Percentiles rank a stretch among this genome's conserved stretches.
Conservation (phyloP, 441 rosid species). For the Croton setiger region DNA sequence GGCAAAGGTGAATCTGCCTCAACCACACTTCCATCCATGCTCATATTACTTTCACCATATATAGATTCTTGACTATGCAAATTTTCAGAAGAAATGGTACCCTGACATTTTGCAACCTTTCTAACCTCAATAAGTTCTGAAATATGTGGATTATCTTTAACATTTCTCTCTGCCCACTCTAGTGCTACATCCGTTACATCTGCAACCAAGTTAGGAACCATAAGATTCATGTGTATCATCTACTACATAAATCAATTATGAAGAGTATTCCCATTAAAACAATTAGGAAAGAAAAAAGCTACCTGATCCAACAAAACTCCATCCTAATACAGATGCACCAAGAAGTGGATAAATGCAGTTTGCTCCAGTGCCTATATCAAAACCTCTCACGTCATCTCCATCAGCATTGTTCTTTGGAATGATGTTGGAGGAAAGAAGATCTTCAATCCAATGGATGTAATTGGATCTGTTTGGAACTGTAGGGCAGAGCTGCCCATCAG, state of each 20-base stretch:
- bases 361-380: conserved; percentile 96
- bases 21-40: conserved; percentile 10
- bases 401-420: conserved; percentile 32
- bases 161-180: conserved; percentile 90
- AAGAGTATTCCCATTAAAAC: neutral
- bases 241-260: neutral
- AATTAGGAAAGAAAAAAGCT: neutral
- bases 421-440: conserved; percentile 67
- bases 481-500: conserved; percentile 95
- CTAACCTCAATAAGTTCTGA: conserved; percentile 70
- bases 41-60: conserved; percentile 24
- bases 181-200: conserved; percentile 78
- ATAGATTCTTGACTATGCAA: conserved; percentile 19
- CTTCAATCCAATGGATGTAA: conserved; percentile 89
- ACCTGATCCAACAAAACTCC: conserved; percentile 92
- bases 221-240: conserved; percentile 16
- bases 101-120: conserved; percentile 36
- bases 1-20: conserved; percentile 23
- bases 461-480: conserved; percentile 92
- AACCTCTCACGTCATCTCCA: conserved; percentile 54
- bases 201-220: conserved; percentile 34
- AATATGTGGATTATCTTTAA: conserved; percentile 58
- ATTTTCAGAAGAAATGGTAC: conserved; percentile 19
- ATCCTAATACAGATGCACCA: conserved; percentile 77
- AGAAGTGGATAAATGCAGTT: conserved; percentile 95